Conservation (phyloP, 2,329 filamentous ascomycete species). For the Chaetomium globosum region DNA sequence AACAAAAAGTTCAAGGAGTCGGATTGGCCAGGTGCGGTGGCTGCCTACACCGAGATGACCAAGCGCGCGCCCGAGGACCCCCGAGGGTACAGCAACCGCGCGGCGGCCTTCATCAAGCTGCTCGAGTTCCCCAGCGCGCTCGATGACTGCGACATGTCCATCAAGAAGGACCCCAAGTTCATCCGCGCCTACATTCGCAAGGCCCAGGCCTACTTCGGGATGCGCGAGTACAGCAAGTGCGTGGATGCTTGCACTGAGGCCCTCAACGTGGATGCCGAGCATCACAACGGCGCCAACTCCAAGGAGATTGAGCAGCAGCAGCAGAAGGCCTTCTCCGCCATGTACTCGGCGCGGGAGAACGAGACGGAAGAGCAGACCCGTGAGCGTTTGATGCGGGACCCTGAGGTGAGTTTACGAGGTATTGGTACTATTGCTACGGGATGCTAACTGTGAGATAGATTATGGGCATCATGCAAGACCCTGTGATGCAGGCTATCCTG, state of each 20-base stretch:
- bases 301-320: slow-evolving; percentile 93
- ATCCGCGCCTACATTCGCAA: slow-evolving; percentile 96
- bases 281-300: slow-evolving; percentile 72
- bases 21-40: slow-evolving; percentile 93
- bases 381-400: slow-evolving; percentile 85
- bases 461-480: slow-evolving; percentile 88
- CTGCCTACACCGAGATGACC: slow-evolving; percentile 93
- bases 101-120: slow-evolving; percentile 94
- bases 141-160: slow-evolving; percentile 87
- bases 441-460: slow-evolving; percentile 57
- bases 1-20: slow-evolving; percentile 97
- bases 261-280: slow-evolving; percentile 69
- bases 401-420: slow-evolving; percentile 67
- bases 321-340: slow-evolving; percentile 86
- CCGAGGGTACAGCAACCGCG: slow-evolving; percentile 94
- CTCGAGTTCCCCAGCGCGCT: slow-evolving; percentile 93
- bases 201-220: slow-evolving; percentile 91
- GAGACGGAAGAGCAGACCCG: slow-evolving; percentile 96
- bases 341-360: slow-evolving; percentile 87
- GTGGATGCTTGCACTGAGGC: slow-evolving; percentile 88
- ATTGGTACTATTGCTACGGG: not conserved
- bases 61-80: slow-evolving; percentile 93
- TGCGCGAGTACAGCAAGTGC: slow-evolving; percentile 97
- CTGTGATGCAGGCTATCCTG: slow-evolving; percentile 95
- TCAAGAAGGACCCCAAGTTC: slow-evolving; percentile 88